Evolutionary conservation across 768 basidiomycete species (phyloP).

Genomic region (Tricholoma hemisulphureum): DNA sequence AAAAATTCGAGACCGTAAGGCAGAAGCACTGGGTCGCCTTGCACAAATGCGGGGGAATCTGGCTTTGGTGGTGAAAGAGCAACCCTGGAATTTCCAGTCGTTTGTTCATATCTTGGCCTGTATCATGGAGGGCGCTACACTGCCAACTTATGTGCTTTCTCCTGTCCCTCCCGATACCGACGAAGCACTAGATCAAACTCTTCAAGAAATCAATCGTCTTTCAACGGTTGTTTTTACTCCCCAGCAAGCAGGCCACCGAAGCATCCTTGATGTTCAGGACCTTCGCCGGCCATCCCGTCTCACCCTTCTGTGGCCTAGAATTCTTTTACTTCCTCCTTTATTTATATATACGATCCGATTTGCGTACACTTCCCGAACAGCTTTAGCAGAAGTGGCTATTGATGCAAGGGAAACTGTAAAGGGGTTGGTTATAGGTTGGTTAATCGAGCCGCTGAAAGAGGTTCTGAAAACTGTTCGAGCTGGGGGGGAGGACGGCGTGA

Average conservation of each 20-base stretch:
- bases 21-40: slow-evolving; percentile 64
- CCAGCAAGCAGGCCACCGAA: slow-evolving; percentile 27
- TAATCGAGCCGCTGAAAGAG: slow-evolving; percentile 58
- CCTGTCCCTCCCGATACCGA: slow-evolving; percentile 1
- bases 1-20: slow-evolving; percentile 63
- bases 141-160: slow-evolving; percentile 11
- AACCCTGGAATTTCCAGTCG: slow-evolving; percentile 17
- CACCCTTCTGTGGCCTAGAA: slow-evolving; percentile 76
- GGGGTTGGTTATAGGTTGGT: slow-evolving; percentile 54
- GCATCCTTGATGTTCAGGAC: slow-evolving; percentile 26
- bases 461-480: slow-evolving; percentile 81
- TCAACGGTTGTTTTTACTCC: slow-evolving; percentile 29
- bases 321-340: slow-evolving; percentile 75
- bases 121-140: slow-evolving; percentile 19
- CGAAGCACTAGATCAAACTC: slow-evolving; percentile 7
- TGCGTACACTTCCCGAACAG: slow-evolving; percentile 57
- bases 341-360: slow-evolving; percentile 48
- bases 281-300: slow-evolving; percentile 69
- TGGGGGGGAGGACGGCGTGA: slow-evolving; percentile 70
- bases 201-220: slow-evolving; percentile 22
- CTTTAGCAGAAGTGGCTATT: slow-evolving; percentile 51
- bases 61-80: slow-evolving; percentile 28
- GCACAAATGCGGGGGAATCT: slow-evolving; percentile 51
- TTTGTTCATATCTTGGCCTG: slow-evolving; percentile 17
- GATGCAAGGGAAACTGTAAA: slow-evolving; percentile 65